These are phyloP conservation scores for Lignosus rhinocerotis DNA, from an alignment of 1,284 basidiomycete species.

Conservation along the genomic window DNA sequence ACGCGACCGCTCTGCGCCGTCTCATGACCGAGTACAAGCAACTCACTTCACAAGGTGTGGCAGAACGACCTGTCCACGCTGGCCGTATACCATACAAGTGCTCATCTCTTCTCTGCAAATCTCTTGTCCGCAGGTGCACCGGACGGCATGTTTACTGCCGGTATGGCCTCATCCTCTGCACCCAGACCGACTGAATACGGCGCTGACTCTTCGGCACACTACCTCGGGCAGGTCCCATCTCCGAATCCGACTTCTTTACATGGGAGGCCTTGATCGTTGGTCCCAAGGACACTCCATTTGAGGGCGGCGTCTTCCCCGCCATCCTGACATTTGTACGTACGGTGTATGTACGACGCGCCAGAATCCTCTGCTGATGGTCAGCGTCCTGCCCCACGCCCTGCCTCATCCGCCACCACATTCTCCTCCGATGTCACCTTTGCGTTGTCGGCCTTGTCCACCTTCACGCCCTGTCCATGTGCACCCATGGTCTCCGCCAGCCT, in stretches of 20 bases:
- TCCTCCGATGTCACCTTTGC: slow-evolving; percentile 2
- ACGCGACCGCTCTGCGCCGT: slow-evolving; percentile 70
- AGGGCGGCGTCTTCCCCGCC: slow-evolving; percentile 95
- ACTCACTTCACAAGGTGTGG: slow-evolving; percentile 62
- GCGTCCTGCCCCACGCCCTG: slow-evolving; percentile 2
- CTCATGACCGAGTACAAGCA: slow-evolving; percentile 95
- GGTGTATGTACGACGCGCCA: slow-evolving; percentile 10
- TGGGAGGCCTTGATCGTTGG: slow-evolving; percentile 98
- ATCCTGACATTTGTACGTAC: slow-evolving; percentile 86
- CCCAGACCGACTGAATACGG: not conserved
- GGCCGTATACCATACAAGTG: not conserved
- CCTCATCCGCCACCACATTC: not conserved
- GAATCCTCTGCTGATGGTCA: slow-evolving; percentile 9
- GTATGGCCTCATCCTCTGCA: slow-evolving; percentile 39
- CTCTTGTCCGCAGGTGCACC: slow-evolving; percentile 64
- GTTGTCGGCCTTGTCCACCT: slow-evolving; percentile 1
- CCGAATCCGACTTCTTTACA: slow-evolving; percentile 94
- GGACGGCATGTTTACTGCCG: slow-evolving; percentile 93
- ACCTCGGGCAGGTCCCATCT: slow-evolving; percentile 69
- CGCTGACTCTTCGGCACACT: slow-evolving; percentile 17
- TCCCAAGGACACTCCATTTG: slow-evolving; percentile 97
- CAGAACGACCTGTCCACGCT: slow-evolving; percentile 1
- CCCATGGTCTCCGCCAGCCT: slow-evolving; percentile 52
- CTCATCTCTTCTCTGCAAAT: slow-evolving; percentile 6
- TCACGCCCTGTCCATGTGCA: not conserved